Percentiles rank a stretch among this genome's conserved stretches.
Evolutionary conservation across 1,139 yeast genomes (phyloP).

Genomic region (Pichia norvegensis): DNA sequence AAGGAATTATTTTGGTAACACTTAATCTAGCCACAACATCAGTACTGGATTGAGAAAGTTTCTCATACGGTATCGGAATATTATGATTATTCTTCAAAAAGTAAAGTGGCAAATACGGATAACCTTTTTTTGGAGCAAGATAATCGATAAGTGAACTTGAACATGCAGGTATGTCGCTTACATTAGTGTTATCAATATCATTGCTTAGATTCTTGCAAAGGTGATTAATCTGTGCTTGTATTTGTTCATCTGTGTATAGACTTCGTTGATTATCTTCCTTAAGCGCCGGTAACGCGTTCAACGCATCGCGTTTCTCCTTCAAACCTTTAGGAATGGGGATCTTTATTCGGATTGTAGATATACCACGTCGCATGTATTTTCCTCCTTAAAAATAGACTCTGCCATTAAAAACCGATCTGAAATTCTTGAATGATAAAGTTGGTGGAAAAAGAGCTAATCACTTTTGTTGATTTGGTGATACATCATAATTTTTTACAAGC

Average conservation of each 20-base stretch:
- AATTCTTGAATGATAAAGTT: neutral
- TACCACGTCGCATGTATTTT: neutral
- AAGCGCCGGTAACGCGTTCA: neutral
- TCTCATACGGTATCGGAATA: conserved; percentile 10
- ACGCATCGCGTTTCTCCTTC: neutral
- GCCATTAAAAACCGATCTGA: neutral
- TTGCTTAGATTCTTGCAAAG: neutral
- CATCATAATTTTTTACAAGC: neutral
- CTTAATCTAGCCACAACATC: conserved; percentile 16
- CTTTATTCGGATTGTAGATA: neutral
- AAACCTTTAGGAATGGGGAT: neutral
- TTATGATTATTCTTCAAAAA: neutral
- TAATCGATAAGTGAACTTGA: conserved; percentile 35
- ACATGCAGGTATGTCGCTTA: neutral
- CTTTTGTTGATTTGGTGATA: neutral
- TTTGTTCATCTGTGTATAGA: neutral
- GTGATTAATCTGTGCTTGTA: neutral
- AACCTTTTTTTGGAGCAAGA: conserved; percentile 25
- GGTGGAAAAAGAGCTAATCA: neutral
- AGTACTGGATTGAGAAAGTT: conserved; percentile 7
- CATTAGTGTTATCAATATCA: neutral
- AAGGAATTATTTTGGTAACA: conserved; percentile 24
- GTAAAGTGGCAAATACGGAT: conserved; percentile 2
- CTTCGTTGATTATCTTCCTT: neutral
- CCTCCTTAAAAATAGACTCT: neutral